Base-by-base conservation (phyloP, 179 eudicot species). In the Beta corolliflora region DNA sequence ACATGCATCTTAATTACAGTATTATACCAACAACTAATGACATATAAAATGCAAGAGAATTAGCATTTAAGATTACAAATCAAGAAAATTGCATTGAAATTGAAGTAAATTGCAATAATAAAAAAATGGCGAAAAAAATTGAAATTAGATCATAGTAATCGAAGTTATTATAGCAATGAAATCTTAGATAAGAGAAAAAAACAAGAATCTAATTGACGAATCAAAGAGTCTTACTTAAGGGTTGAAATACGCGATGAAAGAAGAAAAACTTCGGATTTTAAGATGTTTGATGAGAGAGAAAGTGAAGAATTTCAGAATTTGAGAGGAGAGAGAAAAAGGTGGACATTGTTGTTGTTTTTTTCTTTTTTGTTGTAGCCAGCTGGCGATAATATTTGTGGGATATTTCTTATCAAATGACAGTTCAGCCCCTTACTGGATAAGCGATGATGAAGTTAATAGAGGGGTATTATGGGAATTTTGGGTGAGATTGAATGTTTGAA, bases 121-220 rank as follows among this genome's bases (percentile, higher is more conserved):
- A 25, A 25, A 25, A 25, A 25, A 25, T 25, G 29, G 29, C 29
- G 29, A 10, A 45, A 68, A 29, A 2, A 46, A 48, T 81, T 53
- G 48, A 81, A 60, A 55, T 66, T 76, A n/a, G 84, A 69, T 81
- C 84, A 52, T 46, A 56, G 25, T 68, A 60, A 81, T 15, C 23
- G 45, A 31, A 21, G 48, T 75, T n/a, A 55, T 25, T 12, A 14
- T 9, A 15, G 7, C 9, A 29, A 25, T 71, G 12, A 16, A 31
- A 5, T n/a, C 10, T 61, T 52, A 31, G 3, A 18, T 48, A 16
- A 18, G 1, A 31, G 71, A 19, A 10, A 25, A 72, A 18, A 5
- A 1, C n/a, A 3, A 52, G 0, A 64, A 50, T 3, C 25, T 1
- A 54, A 29, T 46, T 69, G 31, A 44, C 21, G 15, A 19, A 25